These are phyloP conservation scores for Phytophthora chlamydospora DNA, from an alignment of 352 stramenopile genomes.

Conservation along the genomic window DNA sequence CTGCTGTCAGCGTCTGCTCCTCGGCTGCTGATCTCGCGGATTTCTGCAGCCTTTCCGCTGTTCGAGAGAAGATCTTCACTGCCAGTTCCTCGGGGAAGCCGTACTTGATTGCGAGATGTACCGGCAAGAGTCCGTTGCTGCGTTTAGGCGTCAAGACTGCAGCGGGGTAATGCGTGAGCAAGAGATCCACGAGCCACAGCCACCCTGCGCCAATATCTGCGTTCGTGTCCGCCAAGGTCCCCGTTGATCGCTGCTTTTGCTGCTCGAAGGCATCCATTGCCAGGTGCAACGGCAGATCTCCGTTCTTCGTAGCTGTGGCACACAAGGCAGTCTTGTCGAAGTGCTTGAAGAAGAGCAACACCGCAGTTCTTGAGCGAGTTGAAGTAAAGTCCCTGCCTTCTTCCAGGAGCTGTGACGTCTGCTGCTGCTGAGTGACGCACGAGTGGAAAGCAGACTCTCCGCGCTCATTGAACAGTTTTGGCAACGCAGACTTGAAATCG, in stretches of 20 bases:
- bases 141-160: conserved; percentile 30
- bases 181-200: conserved; percentile 37
- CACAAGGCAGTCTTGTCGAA: conserved; percentile 37
- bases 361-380: conserved; percentile 31
- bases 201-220: conserved; percentile 12
- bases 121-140: conserved; percentile 38
- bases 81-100: conserved; percentile 27
- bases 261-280: conserved; percentile 51
- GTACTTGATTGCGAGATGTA: conserved; percentile 58
- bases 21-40: neutral
- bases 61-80: conserved; percentile 29
- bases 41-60: conserved; percentile 9
- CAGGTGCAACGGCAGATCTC: conserved; percentile 59
- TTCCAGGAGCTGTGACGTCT: conserved; percentile 4
- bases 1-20: conserved; percentile 14
- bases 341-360: conserved; percentile 52
- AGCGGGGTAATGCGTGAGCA: conserved; percentile 25
- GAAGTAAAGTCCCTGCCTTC: conserved; percentile 26
- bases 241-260: conserved; percentile 17
- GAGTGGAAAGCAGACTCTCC: conserved; percentile 54
- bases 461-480: conserved; percentile 39
- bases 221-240: neutral
- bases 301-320: conserved; percentile 37
- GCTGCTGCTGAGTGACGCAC: conserved; percentile 37
- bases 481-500: neutral